These are phyloP conservation scores for Williopsis jadinii DNA, from an alignment of 1,139 yeast genomes.

Conservation along the genomic window DNA sequence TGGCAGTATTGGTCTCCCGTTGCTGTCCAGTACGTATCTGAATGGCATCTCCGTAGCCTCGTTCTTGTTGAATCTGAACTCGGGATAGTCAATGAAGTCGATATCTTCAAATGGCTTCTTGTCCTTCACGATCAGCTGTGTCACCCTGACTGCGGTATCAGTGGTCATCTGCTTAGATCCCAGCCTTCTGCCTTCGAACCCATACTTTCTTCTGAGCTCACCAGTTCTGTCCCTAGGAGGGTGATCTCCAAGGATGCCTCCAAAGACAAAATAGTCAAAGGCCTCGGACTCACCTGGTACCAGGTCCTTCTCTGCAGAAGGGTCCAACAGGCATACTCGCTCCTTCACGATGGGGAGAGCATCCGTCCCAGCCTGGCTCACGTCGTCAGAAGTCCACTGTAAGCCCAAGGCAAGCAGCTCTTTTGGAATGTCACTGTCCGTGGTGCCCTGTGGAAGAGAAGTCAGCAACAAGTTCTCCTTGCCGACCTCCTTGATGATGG, in stretches of 20 bases:
- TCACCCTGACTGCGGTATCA: constrained; percentile 91
- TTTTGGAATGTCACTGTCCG: constrained; percentile 58
- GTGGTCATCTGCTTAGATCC: constrained; percentile 95
- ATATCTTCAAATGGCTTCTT: constrained; percentile 57
- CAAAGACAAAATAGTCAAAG: constrained; percentile 88
- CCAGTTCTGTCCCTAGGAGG: constrained; percentile 96
- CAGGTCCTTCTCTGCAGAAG: constrained; percentile 71
- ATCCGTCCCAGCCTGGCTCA: constrained; percentile 37
- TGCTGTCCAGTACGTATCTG: constrained; percentile 64
- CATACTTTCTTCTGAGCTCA: constrained; percentile 71
- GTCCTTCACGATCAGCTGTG: constrained; percentile 64
- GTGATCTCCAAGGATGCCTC: constrained; percentile 94
- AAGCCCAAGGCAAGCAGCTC: constrained; percentile 56
- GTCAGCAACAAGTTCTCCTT: constrained; percentile 66
- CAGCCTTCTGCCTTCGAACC: constrained; percentile 76
- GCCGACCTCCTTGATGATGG: constrained; percentile 80
- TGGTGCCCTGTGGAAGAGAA: constrained; percentile 62
- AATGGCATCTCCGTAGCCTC: constrained; percentile 98
- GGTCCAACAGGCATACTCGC: constrained; percentile 79
- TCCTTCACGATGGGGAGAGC: constrained; percentile 29
- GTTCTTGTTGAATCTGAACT: constrained; percentile 75
- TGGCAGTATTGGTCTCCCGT: constrained; percentile 76
- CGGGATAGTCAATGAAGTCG: constrained; percentile 87
- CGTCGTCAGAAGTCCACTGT: constrained; percentile 76
- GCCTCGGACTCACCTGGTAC: constrained; percentile 56